Evolutionary conservation across 495 filamentous ascomycete species (phyloP).

Genomic region (Xylaria longipes): DNA sequence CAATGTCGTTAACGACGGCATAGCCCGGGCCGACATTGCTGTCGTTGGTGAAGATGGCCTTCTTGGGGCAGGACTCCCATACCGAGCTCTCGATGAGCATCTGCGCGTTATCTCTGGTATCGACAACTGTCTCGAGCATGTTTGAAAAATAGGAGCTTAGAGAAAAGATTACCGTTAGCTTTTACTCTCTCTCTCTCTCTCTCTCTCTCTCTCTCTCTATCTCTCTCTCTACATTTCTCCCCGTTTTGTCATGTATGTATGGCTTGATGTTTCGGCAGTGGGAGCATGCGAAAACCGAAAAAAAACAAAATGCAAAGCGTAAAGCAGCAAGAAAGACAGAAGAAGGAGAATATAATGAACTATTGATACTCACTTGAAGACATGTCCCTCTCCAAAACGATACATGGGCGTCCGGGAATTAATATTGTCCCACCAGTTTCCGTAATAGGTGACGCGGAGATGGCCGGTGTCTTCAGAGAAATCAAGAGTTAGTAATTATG

Average conservation of each 20-base stretch:
- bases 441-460: conserved; percentile 64
- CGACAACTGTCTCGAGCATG: conserved; percentile 62
- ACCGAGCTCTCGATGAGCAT: conserved; percentile 66
- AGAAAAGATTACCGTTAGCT: neutral
- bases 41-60: conserved; percentile 61
- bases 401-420: conserved; percentile 66
- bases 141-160: conserved; percentile 47
- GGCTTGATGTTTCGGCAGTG: neutral
- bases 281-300: neutral
- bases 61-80: conserved; percentile 56
- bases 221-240: neutral
- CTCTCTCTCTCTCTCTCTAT: too few relatives aligned
- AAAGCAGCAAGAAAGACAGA: neutral
- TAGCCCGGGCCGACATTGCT: conserved; percentile 54
- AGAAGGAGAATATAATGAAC: neutral
- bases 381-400: conserved; percentile 66
- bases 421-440: conserved; percentile 67
- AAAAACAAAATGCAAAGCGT: neutral
- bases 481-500: neutral
- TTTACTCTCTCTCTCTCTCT: neutral
- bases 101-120: conserved; percentile 69
- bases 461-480: conserved; percentile 55
- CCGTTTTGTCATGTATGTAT: neutral
- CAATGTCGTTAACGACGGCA: conserved; percentile 58
- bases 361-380: conserved; percentile 42